Conservation (phyloP, 1,284 basidiomycete species). For the Entoloma clypeatum region DNA sequence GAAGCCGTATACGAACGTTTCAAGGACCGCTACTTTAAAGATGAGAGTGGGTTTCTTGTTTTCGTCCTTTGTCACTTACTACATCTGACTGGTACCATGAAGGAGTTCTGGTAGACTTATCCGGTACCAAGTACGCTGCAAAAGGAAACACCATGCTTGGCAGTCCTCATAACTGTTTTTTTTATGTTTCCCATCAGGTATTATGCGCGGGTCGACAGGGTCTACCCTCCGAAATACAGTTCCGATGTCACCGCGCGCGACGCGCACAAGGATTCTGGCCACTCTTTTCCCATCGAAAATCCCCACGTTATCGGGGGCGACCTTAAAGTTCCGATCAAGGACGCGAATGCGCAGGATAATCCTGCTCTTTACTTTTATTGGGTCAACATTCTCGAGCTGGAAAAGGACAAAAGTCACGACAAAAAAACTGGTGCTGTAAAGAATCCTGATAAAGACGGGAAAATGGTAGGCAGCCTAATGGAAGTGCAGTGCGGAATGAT, state of each 20-base stretch:
- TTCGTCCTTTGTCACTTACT: constrained; percentile 1
- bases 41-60: constrained; percentile 70
- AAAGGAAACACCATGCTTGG: constrained; percentile 28
- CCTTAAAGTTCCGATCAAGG: constrained; percentile 70
- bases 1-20: constrained; percentile 94
- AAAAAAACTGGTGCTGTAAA: constrained; percentile 56
- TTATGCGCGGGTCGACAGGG: constrained; percentile 71
- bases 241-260: constrained; percentile 42
- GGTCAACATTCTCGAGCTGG: constrained; percentile 79
- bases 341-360: constrained; percentile 72
- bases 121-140: constrained; percentile 68
- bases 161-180: constrained; percentile 18
- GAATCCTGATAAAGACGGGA: constrained; percentile 53
- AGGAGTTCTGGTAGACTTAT: constrained; percentile 83
- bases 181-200: constrained; percentile 49
- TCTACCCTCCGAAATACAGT: constrained; percentile 64
- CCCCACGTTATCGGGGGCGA: constrained; percentile 79
- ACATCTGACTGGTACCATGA: constrained; percentile 13
- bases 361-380: constrained; percentile 85
- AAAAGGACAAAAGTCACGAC: constrained; percentile 62
- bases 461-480: constrained; percentile 68
- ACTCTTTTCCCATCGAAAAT: constrained; percentile 33
- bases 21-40: constrained; percentile 89
- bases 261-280: constrained; percentile 33
- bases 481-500: constrained; percentile 78